Evolutionary conservation across 2,329 filamentous ascomycete species (phyloP).

Genomic region (Corinectria fuckeliana): DNA sequence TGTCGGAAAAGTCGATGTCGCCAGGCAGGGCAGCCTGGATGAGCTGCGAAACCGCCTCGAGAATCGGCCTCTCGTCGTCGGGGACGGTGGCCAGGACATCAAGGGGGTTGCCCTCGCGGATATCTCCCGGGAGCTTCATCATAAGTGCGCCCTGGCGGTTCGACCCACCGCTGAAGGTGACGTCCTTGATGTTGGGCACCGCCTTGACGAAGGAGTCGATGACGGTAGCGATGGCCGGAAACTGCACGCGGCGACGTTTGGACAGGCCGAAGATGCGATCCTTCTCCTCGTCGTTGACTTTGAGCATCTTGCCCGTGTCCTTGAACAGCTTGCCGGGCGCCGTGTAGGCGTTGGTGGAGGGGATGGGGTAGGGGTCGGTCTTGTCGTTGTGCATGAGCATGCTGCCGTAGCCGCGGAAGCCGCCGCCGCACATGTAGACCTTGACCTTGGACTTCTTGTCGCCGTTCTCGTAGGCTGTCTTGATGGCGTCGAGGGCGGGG

Average conservation of each 20-base stretch:
- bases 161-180: conserved; percentile 86
- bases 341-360: conserved; percentile 80
- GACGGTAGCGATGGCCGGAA: conserved; percentile 82
- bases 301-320: conserved; percentile 58
- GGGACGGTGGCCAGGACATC: conserved; percentile 41
- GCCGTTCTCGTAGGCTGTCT: conserved; percentile 43
- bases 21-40: conserved; percentile 53
- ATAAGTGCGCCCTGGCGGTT: conserved; percentile 86
- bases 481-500: conserved; percentile 53
- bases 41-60: conserved; percentile 47
- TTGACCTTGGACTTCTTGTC: conserved; percentile 57
- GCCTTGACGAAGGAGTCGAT: conserved; percentile 75
- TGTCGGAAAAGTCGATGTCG: conserved; percentile 42
- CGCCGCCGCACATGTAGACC: conserved; percentile 87
- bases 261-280: conserved; percentile 79
- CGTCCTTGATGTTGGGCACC: conserved; percentile 73
- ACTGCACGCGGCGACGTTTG: conserved; percentile 77
- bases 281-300: conserved; percentile 55
- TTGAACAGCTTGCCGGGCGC: conserved; percentile 68
- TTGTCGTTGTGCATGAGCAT: conserved; percentile 81
- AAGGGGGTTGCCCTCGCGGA: conserved; percentile 72
- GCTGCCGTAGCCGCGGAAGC: conserved; percentile 90
- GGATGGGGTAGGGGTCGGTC: conserved; percentile 80
- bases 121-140: conserved; percentile 65
- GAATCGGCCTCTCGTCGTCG: conserved; percentile 36